A percentile compares a stretch with the other conserved stretches of the same genome.
These are phyloP conservation scores for Rhizopogon vulgaris DNA, from an alignment of 768 basidiomycete species.

Conservation along the genomic window DNA sequence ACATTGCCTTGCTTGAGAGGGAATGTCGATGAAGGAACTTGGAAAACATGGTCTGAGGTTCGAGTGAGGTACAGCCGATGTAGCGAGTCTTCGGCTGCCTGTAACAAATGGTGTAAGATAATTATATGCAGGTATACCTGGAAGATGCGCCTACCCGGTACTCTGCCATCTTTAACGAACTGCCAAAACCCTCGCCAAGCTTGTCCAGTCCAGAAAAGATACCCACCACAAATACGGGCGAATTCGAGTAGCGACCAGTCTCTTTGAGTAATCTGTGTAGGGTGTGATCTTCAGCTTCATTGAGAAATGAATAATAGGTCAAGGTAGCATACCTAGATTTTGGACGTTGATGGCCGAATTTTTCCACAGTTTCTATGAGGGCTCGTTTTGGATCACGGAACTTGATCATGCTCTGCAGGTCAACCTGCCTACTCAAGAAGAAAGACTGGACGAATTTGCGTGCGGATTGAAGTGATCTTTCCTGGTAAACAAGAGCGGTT, in stretches of 20 bases:
- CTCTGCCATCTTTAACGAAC: constrained; percentile 91
- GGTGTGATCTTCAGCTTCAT: neutral
- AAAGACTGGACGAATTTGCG: constrained; percentile 83
- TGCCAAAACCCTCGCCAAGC: constrained; percentile 93
- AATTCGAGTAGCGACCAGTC: constrained; percentile 85
- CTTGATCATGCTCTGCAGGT: constrained; percentile 73
- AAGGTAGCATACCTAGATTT: constrained; percentile 52
- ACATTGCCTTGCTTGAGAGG: constrained; percentile 47
- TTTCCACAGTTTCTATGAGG: constrained; percentile 63
- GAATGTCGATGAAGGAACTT: constrained; percentile 74
- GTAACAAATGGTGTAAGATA: constrained; percentile 4
- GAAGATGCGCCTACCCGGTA: constrained; percentile 54
- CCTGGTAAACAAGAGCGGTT: constrained; percentile 83
- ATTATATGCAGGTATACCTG: constrained; percentile 5
- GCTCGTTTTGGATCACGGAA: constrained; percentile 80
- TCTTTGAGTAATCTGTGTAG: constrained; percentile 73
- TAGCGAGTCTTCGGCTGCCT: constrained; percentile 86
- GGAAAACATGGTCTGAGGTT: constrained; percentile 60
- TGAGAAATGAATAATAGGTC: neutral
- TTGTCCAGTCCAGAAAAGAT: constrained; percentile 80
- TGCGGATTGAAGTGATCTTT: constrained; percentile 80
- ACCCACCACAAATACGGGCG: constrained; percentile 94
- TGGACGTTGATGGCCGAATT: constrained; percentile 60
- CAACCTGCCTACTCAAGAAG: constrained; percentile 82
- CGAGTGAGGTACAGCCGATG: constrained; percentile 78